Evolutionary conservation across 2,329 filamentous ascomycete species (phyloP).

Genomic region (Talaromyces sp.): DNA sequence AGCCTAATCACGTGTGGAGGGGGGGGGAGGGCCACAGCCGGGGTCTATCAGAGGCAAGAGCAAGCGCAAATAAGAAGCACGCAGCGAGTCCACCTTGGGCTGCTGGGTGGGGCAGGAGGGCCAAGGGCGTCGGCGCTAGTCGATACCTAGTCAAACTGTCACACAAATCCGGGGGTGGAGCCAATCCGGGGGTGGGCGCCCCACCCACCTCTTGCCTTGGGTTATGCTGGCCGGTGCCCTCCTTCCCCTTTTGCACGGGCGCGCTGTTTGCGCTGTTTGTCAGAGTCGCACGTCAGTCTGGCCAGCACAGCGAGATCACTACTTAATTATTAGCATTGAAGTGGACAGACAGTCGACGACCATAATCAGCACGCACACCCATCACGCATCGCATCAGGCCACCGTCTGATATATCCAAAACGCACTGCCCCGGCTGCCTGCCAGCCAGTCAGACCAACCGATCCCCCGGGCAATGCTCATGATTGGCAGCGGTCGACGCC

Average conservation of each 20-base stretch:
- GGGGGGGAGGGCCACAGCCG: too few relatives aligned
- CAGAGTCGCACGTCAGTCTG: not conserved
- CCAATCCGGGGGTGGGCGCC: slow-evolving; percentile 4
- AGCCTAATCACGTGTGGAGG: not conserved
- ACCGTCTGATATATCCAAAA: not conserved
- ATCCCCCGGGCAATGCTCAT: not conserved
- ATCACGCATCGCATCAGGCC: not conserved
- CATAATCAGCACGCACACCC: too few relatives aligned
- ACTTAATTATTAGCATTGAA: too few relatives aligned
- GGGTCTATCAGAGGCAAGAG: not conserved
- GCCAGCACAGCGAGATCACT: not conserved
- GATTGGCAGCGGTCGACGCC: not conserved
- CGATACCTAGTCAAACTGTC: not conserved
- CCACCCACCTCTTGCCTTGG: not conserved
- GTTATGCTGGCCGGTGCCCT: not conserved
- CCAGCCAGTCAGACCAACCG: not conserved
- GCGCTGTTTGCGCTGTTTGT: not conserved
- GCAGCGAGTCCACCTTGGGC: not conserved
- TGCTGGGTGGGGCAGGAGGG: not conserved
- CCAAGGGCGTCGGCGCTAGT: slow-evolving; percentile 3
- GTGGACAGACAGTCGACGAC: too few relatives aligned
- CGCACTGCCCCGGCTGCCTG: not conserved
- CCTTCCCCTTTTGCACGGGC: not conserved
- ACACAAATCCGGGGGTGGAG: slow-evolving; percentile 10
- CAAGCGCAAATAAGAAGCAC: not conserved